Conservation (phyloP, 148 eudicot genomes). For the Amaranthus hypochondriacus region DNA sequence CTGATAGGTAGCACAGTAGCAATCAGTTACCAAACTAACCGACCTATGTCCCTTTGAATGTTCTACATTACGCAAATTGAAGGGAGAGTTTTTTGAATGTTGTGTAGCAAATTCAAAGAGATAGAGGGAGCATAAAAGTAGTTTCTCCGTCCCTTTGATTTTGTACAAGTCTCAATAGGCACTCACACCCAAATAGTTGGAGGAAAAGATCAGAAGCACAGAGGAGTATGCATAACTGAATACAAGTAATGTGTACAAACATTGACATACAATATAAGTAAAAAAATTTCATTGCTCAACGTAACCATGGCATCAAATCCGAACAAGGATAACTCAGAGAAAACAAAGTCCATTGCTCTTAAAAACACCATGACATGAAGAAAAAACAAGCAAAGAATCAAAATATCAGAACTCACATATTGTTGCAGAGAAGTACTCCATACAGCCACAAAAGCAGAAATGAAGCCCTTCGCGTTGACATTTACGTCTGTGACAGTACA, state of each 20-base stretch:
- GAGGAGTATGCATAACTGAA: too few relatives aligned
- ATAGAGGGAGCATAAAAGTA: too few relatives aligned
- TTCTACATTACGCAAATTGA: too few relatives aligned
- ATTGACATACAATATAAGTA: not conserved
- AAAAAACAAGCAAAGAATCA: not conserved
- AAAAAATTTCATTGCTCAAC: not conserved
- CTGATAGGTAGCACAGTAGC: too few relatives aligned
- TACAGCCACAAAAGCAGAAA: slow-evolving; percentile 64
- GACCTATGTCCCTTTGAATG: too few relatives aligned
- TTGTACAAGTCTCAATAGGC: too few relatives aligned
- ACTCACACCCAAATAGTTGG: too few relatives aligned
- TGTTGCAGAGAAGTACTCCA: slow-evolving; percentile 79
- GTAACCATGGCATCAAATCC: not conserved
- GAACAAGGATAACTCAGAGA: not conserved
- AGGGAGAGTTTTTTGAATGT: too few relatives aligned
- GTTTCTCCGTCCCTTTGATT: too few relatives aligned
- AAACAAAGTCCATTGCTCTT: not conserved
- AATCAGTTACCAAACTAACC: too few relatives aligned
- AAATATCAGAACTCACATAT: slow-evolving; percentile 44
- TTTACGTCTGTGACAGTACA: slow-evolving; percentile 72
- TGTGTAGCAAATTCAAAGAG: too few relatives aligned
- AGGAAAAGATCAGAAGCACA: too few relatives aligned
- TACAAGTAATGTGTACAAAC: not conserved
- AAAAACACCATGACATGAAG: not conserved
- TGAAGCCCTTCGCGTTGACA: slow-evolving; percentile 62